Evolutionary conservation across 257 asterid species (phyloP).

Genomic region (Fraxinus quadrangulata): DNA sequence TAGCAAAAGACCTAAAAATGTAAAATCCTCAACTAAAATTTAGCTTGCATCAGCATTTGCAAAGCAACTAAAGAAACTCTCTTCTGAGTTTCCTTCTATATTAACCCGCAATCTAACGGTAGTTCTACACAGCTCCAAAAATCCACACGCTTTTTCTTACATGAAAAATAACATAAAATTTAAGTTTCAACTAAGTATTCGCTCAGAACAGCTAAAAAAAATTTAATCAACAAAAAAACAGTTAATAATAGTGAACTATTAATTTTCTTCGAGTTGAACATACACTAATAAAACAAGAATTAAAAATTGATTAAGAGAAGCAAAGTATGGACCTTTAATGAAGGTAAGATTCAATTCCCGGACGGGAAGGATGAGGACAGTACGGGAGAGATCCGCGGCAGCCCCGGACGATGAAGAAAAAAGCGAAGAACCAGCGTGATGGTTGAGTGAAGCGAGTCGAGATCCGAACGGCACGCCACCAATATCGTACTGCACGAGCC

Average conservation of each 20-base stretch:
- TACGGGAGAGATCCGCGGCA: slow-evolving; percentile 76
- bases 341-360: slow-evolving; percentile 84
- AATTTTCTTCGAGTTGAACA: background rate
- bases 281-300: background rate
- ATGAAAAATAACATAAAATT: background rate
- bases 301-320: background rate
- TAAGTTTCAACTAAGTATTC: background rate
- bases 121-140: background rate
- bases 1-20: background rate
- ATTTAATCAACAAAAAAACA: background rate
- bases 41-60: background rate
- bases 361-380: slow-evolving; percentile 85
- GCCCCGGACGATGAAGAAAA: slow-evolving; percentile 50
- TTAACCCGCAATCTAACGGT: background rate
- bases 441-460: slow-evolving; percentile 81
- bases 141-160: background rate
- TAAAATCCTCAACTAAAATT: background rate
- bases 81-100: background rate
- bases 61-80: background rate
- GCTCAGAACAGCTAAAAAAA: background rate
- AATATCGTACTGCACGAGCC: slow-evolving; percentile 90
- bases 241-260: background rate
- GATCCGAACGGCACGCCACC: slow-evolving; percentile 92
- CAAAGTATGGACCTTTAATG: slow-evolving; percentile 56
- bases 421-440: slow-evolving; percentile 86